These are phyloP conservation scores for Backusella tarrabulga DNA, from an alignment of 192 early-diverging fungal genomes.

Conservation along the genomic window DNA sequence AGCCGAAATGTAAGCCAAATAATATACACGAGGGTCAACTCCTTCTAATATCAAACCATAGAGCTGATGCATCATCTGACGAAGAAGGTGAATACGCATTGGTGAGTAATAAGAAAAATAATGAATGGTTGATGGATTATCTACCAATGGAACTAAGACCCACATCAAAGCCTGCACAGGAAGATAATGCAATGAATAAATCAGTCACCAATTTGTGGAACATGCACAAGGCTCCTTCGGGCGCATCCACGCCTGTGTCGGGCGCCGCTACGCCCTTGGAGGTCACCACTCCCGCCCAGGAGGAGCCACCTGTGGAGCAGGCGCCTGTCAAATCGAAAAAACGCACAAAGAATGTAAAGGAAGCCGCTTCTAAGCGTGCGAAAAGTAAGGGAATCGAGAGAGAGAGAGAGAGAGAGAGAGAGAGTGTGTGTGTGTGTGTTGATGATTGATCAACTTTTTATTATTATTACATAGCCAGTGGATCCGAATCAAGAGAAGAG, in stretches of 20 bases:
- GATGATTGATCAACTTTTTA: too few species aligned
- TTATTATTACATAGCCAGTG: background rate
- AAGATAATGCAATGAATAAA: constrained; percentile 61
- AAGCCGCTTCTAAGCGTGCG: constrained; percentile 12
- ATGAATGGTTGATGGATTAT: constrained; percentile 3
- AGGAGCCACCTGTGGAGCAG: constrained; percentile 17
- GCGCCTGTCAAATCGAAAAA: constrained; percentile 39
- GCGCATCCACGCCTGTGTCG: constrained; percentile 16
- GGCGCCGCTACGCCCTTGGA: constrained; percentile 33
- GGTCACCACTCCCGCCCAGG: constrained; percentile 22
- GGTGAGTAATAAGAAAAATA: constrained; percentile 21
- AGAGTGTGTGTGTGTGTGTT: too few species aligned
- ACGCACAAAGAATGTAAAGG: constrained; percentile 31
- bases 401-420: background rate
- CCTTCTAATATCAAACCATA: background rate
- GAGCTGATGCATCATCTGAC: background rate
- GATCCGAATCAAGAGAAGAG: constrained; percentile 16
- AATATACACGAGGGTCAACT: background rate
- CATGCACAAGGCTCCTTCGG: constrained; percentile 24
- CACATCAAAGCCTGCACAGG: constrained; percentile 29
- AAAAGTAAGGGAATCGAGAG: constrained; percentile 13
- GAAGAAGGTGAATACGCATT: constrained; percentile 33
- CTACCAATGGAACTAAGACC: constrained; percentile 4
- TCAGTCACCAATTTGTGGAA: constrained; percentile 55
- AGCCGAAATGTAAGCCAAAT: background rate